A percentile compares a stretch with the other conserved stretches of the same genome.
These are phyloP conservation scores for Annona squamosa DNA, from an alignment of 164 flowering plant species.

Conservation along the genomic window DNA sequence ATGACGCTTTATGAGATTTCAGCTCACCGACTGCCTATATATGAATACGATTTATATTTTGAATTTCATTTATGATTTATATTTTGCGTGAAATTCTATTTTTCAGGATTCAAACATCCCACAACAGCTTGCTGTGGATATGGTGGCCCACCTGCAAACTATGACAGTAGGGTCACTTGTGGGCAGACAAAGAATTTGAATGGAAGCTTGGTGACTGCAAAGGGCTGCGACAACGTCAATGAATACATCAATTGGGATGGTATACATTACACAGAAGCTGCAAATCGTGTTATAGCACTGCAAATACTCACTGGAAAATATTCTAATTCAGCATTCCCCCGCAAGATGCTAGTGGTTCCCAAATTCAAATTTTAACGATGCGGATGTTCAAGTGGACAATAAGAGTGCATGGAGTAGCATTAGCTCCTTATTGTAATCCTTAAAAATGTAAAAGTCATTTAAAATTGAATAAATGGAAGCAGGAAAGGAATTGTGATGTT, in stretches of 20 bases:
- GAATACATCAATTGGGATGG: slow-evolving; percentile 86
- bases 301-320: slow-evolving; percentile 76
- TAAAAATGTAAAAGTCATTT: too few relatives aligned
- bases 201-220: slow-evolving; percentile 56
- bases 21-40: neutral
- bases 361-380: slow-evolving; percentile 39
- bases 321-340: slow-evolving; percentile 60
- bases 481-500: neutral
- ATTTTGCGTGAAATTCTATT: neutral
- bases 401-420: neutral
- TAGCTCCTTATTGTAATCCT: neutral
- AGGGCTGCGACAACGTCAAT: slow-evolving; percentile 44
- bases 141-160: slow-evolving; percentile 77
- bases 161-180: slow-evolving; percentile 48
- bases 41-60: neutral
- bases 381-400: neutral
- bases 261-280: slow-evolving; percentile 81
- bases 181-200: slow-evolving; percentile 57
- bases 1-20: neutral
- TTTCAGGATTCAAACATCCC: slow-evolving; percentile 69
- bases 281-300: slow-evolving; percentile 53
- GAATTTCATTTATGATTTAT: neutral
- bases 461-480: neutral
- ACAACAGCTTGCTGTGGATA: slow-evolving; percentile 69
- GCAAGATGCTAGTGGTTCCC: slow-evolving; percentile 51